Evolutionary conservation across 176 grass and related monocot species (phyloP), one percentile per base, ranked within the genome.

Genomic region (Oryza meridionalis): DNA sequence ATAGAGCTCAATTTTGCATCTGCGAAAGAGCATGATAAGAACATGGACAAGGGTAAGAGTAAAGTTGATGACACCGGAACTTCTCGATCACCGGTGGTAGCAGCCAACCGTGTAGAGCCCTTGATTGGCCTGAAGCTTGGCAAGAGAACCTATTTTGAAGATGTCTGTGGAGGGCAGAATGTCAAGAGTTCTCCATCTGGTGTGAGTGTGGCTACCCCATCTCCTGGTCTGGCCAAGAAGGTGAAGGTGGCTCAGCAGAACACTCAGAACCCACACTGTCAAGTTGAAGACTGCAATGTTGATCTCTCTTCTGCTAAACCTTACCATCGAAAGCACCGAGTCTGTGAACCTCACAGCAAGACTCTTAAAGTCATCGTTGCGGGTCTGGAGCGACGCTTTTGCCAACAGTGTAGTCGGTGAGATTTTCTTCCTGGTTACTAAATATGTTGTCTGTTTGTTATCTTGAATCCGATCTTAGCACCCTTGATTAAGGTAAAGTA

Each of bases 371-470:
- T 99, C 62, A 25, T 91, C 11, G 84, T 99, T 45, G 88, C 84
- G n/a, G 93, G 91, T 61, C 88, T 94, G 70, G 93, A 99, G 88
- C 85, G 93, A 49, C 88, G 97, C 61, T 99, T 99, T 81, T 99
- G 97, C 79, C 97, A 99, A 85, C 97, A 99, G 82, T 99, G 97
- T 83, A 99, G 97, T 84, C 85, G 90, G 97, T 99, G 82, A 87
- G 71, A 86, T 58, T 40, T 40, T 40, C 38, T 40, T 38, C 33
- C 71, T 83, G 62, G 51, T 21, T 3, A 58, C 75, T 7, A 31
- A 84, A 22, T 70, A 46, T 26, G 13, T 10, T 62, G 29, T 21
- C 6, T 24, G 21, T 59, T 67, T 6, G 40, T 78, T 76, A 70
- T 38, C 69, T 66, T 26, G 9, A 62, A 69, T 70, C 35, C 16